These are phyloP conservation scores for Cladosporium sp. DNA, from an alignment of 2,329 filamentous ascomycete species.

Conservation along the genomic window DNA sequence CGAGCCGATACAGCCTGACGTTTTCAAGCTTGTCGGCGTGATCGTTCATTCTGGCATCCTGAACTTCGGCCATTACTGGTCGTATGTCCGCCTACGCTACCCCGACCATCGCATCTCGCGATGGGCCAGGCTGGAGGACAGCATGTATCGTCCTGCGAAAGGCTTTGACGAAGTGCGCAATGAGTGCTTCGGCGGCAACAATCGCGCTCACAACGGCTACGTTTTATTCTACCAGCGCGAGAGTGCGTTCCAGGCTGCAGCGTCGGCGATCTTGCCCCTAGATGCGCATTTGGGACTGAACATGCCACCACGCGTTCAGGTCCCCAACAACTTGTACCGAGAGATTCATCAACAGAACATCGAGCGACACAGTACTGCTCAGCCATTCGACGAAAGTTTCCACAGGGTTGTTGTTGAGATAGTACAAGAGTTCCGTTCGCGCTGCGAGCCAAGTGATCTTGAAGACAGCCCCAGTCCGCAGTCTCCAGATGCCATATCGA, in stretches of 20 bases:
- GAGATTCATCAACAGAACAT: constrained; percentile 23
- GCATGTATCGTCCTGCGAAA: constrained; percentile 68
- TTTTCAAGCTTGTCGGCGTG: constrained; percentile 92
- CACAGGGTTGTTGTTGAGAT: constrained; percentile 3
- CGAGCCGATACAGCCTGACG: constrained; percentile 61
- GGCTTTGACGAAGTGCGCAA: constrained; percentile 71
- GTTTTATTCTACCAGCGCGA: constrained; percentile 96
- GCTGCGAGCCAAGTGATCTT: background rate
- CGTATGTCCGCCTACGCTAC: constrained; percentile 77
- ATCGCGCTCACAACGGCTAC: constrained; percentile 69
- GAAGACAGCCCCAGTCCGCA: background rate
- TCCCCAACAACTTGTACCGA: constrained; percentile 15
- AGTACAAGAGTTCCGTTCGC: background rate
- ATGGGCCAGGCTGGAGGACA: constrained; percentile 96
- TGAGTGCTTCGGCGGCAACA: constrained; percentile 66
- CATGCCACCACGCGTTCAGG: constrained; percentile 6
- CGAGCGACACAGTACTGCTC: constrained; percentile 23
- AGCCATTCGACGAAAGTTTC: constrained; percentile 30
- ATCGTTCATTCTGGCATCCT: constrained; percentile 91
- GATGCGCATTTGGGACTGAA: background rate
- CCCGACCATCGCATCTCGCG: constrained; percentile 52
- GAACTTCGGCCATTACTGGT: constrained; percentile 96
- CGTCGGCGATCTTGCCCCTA: background rate
- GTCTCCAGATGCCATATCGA: background rate
- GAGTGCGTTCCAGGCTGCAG: constrained; percentile 55